Base-by-base conservation (phyloP, 371 early-diverging fungal genomes). In the Circinella umbellata region DNA sequence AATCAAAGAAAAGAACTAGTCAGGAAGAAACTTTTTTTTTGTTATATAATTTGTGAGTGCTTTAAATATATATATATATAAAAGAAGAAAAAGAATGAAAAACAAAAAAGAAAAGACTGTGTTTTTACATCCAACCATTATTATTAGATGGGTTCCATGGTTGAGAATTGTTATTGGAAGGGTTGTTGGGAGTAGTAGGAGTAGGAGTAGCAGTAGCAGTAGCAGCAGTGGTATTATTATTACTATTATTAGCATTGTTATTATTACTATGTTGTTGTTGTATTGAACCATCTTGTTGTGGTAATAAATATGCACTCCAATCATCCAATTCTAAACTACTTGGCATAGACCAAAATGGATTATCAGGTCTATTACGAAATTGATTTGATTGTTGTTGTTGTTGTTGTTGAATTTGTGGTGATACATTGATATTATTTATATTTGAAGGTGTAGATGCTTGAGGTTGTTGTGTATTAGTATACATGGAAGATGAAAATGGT, bases 341-440 rank as follows among this genome's bases (percentile, higher is more conserved):
- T 34, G 84, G 84, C 10, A 84, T 74, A 1, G 80, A 74, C 84
- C 84, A 84, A 60, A 84, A 84, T 15, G 84, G 80, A 68, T 84
- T 84, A 42, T 78, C 84, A 6, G 84, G 81, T 47, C 80, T 67
- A 67, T 81, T 76, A 35, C 80, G 73, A 59, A 84, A 84, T 36
- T 27, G 73, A 66, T n/a, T 77, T 54, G 62, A 34, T 71, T 47
- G n/a, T n/a, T n/a, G 48, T 53, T 39, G 64, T 18, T 15, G 49
- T 49, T 38, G 63, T 48, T 8, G 11, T 48, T 27, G 27, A 18
- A 20, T 42, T 27, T 17, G 63, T 63, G 20, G 49, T 39, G 5
- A 35, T n/a, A 51, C 51, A 51, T 14, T n/a, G 4, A 51, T 13
- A n/a, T 51, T 51, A 15, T 51, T 51, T 8, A 15, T 15, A 51